Evolutionary conservation across 176 grass and related monocot species (phyloP).

Genomic region (Eragrostis curvula): DNA sequence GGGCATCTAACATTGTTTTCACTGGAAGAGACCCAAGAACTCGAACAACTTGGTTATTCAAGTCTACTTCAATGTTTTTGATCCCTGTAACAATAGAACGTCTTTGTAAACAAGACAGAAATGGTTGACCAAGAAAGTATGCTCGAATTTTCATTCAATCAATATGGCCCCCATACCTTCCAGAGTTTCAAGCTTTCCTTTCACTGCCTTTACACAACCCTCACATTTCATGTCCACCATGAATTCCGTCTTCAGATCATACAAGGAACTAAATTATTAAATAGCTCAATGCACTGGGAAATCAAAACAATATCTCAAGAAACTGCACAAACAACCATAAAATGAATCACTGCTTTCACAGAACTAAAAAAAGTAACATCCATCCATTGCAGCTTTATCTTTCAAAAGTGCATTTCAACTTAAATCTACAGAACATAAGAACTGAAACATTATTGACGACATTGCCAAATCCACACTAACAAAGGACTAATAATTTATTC

Average conservation of each 20-base stretch:
- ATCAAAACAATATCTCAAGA: background rate
- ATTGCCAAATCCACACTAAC: background rate
- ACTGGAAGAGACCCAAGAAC: conserved; percentile 80
- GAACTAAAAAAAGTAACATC: background rate
- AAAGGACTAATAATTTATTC: background rate
- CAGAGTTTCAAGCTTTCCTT: conserved; percentile 66
- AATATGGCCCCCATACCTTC: conserved; percentile 57
- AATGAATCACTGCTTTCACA: background rate
- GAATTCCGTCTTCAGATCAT: conserved; percentile 81
- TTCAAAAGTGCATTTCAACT: background rate
- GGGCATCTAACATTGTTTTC: conserved; percentile 79
- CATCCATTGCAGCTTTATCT: background rate
- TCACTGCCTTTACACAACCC: conserved; percentile 80
- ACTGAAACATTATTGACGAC: background rate
- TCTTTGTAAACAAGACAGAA: conserved; percentile 17
- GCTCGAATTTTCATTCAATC: background rate
- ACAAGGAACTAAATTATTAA: conserved; percentile 33
- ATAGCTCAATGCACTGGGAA: conserved; percentile 8
- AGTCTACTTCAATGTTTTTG: conserved; percentile 84
- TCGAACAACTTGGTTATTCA: conserved; percentile 88
- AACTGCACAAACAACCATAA: conserved; percentile 9
- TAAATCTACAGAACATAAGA: background rate
- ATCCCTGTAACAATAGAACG: conserved; percentile 59
- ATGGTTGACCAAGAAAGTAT: conserved; percentile 23
- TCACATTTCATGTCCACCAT: conserved; percentile 99